Evolutionary conservation across 2,329 filamentous ascomycete species (phyloP), one percentile per base, ranked within the genome.

Genomic region (Paecilomyces variotii): DNA sequence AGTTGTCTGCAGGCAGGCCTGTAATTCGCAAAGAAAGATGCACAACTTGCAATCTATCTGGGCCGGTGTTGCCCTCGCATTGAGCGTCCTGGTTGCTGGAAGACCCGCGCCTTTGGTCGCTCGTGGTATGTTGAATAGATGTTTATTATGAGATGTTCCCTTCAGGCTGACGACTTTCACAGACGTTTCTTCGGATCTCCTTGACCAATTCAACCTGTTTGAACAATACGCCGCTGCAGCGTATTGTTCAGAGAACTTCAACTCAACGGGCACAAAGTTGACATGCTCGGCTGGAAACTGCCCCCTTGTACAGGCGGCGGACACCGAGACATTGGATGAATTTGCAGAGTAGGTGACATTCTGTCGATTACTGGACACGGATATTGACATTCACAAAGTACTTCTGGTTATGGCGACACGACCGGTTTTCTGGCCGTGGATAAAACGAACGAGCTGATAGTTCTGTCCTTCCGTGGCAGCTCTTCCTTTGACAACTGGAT

Each of bases 151-250:
- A 45, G 4, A 7, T 2, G 3, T 9, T 19, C 7, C 39, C 7
- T 45, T 7, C 14, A 9, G 19, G 39, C 39, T 45, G 19, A 45
- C 9, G n/a, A 19, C 30, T 25, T 2, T 6, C 2, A 49, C 26
- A 76, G 74, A 68, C 53, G 72, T 82, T 32, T 75, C 76, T 0
- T 55, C 70, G n/a, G 67, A 67, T 24, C 61, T 78, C 9, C 67
- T 81, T 39, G 64, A 70, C 14, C 68, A 78, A 50, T 69, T 83
- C 6, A 68, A 71, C 2, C 70, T 82, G 61, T 81, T 78, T 66
- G 76, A 78, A 49, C 76, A 83, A 59, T 84, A 80, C 65, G 74
- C 80, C 2, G 80, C 80, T 2, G 81, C 81, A 2, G 73, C 80
- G 24, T 83, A 83, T 67, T 83, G 81, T 65, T 64, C 73, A 1